Evolutionary conservation across 75 land plant species (phyloP).

Genomic region (Sequoia sempervirens): DNA sequence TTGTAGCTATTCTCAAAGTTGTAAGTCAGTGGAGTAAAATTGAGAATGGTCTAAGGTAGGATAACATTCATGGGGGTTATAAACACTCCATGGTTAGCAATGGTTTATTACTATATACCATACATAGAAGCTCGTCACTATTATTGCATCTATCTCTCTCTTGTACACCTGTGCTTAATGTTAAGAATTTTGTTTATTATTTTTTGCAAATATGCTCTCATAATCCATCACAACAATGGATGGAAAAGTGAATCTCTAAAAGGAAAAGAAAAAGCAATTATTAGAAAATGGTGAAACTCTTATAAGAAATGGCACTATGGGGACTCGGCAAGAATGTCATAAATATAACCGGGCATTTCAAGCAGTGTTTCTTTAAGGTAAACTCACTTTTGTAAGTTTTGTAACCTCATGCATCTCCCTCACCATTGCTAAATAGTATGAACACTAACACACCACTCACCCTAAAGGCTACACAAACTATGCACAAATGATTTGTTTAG

Average conservation of each 20-base stretch:
- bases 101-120: no score
- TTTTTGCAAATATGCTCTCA: background rate
- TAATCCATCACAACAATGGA: background rate
- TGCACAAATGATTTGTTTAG: background rate
- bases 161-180: background rate
- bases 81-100: background rate
- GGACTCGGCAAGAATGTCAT: background rate
- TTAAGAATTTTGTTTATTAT: background rate
- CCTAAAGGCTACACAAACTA: background rate
- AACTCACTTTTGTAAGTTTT: background rate
- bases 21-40: background rate
- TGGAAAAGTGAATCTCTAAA: background rate
- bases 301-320: background rate
- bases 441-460: background rate
- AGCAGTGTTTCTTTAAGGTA: background rate
- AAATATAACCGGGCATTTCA: background rate
- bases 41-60: background rate
- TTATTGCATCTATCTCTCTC: background rate
- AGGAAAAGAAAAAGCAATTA: background rate
- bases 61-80: background rate
- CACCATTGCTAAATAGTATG: background rate
- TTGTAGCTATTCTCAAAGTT: background rate
- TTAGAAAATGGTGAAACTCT: background rate
- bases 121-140: background rate
- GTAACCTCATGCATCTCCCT: background rate